phyloP scores from a whole-genome alignment of 1,284 basidiomycete species.

The Prillingera fragicola region DNA sequence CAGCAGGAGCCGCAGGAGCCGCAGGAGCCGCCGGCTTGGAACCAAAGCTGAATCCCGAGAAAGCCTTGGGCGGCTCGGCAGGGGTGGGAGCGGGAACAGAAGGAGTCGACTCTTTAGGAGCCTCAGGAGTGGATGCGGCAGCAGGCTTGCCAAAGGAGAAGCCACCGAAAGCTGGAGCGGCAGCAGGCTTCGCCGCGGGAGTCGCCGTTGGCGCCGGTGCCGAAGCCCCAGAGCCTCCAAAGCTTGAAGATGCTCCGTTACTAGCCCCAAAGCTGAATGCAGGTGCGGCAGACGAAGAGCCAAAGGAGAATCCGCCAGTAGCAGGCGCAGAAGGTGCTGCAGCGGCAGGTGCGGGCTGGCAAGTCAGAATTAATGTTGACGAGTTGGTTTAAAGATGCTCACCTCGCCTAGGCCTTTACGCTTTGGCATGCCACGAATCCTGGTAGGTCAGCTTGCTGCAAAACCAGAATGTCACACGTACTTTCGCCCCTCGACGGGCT shows the following conservation, averaged over 20 bases:
- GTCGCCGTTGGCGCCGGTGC: slow-evolving; percentile 5
- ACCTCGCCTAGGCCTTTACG: slow-evolving; percentile 28
- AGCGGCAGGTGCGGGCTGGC: slow-evolving; percentile 3
- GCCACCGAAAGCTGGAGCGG: slow-evolving; percentile 20
- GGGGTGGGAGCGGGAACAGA: slow-evolving; percentile 1
- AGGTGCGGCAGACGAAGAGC: not conserved
- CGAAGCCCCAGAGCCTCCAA: too few species aligned
- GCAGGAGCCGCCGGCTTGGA: not conserved
- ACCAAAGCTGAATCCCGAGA: too few species aligned
- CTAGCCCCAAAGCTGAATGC: not conserved
- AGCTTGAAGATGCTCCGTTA: too few species aligned
- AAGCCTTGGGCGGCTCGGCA: too few species aligned
- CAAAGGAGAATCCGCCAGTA: slow-evolving; percentile 1
- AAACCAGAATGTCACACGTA: slow-evolving; percentile 17
- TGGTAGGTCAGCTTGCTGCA: slow-evolving; percentile 15
- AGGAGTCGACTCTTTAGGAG: slow-evolving; percentile 6
- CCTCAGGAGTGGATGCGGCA: slow-evolving; percentile 4
- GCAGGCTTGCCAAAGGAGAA: slow-evolving; percentile 21
- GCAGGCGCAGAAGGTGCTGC: not conserved
- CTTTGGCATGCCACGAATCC: slow-evolving; percentile 49
- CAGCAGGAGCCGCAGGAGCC: not conserved
- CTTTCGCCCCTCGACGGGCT: slow-evolving; percentile 37
- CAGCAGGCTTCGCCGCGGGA: slow-evolving; percentile 7
- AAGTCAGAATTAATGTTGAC: too few species aligned
- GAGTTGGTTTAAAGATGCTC: too few species aligned